Conservation (phyloP, 23 red algal species). For the Chondrus crispus region DNA sequence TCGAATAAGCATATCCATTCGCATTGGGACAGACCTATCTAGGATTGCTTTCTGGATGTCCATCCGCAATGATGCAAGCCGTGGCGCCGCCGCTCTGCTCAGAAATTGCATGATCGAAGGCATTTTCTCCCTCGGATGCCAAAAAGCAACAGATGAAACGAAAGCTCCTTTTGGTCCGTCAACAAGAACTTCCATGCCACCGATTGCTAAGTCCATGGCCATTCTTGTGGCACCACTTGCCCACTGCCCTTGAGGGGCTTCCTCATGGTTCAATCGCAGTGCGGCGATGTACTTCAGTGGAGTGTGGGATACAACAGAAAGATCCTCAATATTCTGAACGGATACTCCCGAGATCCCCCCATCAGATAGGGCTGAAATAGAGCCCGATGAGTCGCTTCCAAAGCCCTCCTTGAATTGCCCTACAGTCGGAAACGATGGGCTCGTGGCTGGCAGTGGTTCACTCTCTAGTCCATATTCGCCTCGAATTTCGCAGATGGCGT, state of each 20-base stretch:
- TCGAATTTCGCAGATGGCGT: slow-evolving; percentile 57
- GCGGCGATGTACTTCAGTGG: slow-evolving; percentile 68
- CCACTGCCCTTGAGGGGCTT: slow-evolving; percentile 45
- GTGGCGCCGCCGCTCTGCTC: slow-evolving; percentile 51
- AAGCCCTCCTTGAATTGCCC: not conserved
- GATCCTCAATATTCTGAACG: not conserved
- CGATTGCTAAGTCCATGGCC: slow-evolving; percentile 71
- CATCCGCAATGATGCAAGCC: slow-evolving; percentile 73
- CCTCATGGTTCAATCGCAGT: slow-evolving; percentile 58
- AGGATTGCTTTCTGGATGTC: slow-evolving; percentile 72
- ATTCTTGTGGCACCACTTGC: slow-evolving; percentile 48
- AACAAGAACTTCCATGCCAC: slow-evolving; percentile 65
- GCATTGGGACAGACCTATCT: slow-evolving; percentile 61
- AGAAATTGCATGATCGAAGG: slow-evolving; percentile 75
- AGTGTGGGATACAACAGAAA: not conserved
- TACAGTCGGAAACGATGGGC: not conserved
- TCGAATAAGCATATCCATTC: slow-evolving; percentile 70
- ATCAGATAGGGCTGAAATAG: not conserved
- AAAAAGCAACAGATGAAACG: slow-evolving; percentile 44
- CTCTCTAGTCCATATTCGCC: slow-evolving; percentile 38
- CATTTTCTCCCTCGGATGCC: slow-evolving; percentile 65
- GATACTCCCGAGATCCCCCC: not conserved
- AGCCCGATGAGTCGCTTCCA: not conserved
- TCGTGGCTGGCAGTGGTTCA: not conserved
- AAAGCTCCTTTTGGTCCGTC: slow-evolving; percentile 66